These are phyloP conservation scores for Ustilago nuda DNA, from an alignment of 1,284 basidiomycete genomes.

Conservation along the genomic window DNA sequence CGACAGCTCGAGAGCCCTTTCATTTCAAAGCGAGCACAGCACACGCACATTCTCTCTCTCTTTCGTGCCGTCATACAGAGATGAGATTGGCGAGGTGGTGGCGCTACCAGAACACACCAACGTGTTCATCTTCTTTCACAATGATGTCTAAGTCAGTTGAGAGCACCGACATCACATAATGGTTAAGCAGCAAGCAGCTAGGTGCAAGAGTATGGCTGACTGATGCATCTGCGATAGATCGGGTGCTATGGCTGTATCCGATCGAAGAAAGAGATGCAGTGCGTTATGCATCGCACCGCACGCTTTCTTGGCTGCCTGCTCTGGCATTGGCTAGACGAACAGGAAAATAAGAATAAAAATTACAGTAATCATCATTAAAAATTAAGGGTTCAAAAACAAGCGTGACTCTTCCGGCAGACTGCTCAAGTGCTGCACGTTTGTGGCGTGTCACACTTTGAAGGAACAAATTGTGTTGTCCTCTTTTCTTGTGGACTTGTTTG, in stretches of 20 bases:
- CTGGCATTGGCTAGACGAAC: background rate
- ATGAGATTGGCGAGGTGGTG: background rate
- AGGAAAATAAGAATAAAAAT: background rate
- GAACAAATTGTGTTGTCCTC: background rate
- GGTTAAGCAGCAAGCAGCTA: background rate
- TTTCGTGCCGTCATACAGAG: background rate
- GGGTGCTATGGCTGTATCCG: background rate
- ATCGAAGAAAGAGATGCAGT: slow-evolving; percentile 2
- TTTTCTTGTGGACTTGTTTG: background rate
- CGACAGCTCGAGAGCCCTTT: background rate
- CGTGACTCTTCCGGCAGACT: slow-evolving; percentile 2
- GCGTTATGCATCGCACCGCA: slow-evolving; percentile 3
- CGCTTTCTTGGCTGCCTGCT: background rate
- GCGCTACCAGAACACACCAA: background rate
- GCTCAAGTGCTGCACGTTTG: background rate
- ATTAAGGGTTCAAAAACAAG: background rate
- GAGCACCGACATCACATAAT: background rate
- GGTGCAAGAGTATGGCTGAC: background rate
- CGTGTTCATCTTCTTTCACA: background rate
- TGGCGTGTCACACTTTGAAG: background rate
- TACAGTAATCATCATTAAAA: background rate
- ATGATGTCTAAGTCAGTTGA: background rate
- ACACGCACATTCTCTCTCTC: background rate
- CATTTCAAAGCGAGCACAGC: slow-evolving; percentile 1
- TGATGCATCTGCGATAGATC: background rate